Base-by-base conservation (phyloP, 2,329 filamentous ascomycete genomes). In the Aureobasidium sp. region DNA sequence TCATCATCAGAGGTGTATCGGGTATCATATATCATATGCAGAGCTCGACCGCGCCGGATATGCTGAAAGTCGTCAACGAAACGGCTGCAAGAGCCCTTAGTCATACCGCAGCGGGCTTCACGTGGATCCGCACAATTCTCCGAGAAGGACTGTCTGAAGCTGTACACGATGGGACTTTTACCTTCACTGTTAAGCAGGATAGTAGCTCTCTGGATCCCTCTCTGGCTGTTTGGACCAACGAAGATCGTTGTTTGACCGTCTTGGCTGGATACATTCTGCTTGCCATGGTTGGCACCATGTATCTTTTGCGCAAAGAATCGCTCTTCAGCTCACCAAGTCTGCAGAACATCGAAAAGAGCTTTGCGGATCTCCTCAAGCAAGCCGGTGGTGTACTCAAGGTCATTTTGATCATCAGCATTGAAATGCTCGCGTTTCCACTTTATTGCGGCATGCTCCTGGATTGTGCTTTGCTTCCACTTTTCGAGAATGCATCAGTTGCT, bases 311-410 rank as follows among this genome's bases (percentile, higher is more conserved):
- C 63, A 87, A 88, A 29, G 83, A 83, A 6, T 84, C 89, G 0
- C 83, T 96, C 65, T 84, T 96, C 65, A 77, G 77, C 29, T 78
- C 79, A 3, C 78, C 79, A 52, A 75, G 80, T 56, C 79, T 80
- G 5, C 82, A 83, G 63, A 80, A 79, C 64, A 75, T 84, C 4
- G 92, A 97, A 73, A 88, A 87, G 27, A 83, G 87, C 8, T 75
- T 97, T 45, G 87, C 93, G 27, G 93, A 97, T 65, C 82, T 87
- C 1, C 80, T 99, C 25, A 87, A 91, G 65, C 95, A 99, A 79
- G 94, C 94, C 52, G 95, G 94, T 45, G 94, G 95, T 15, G 93
- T 99, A 11, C 86, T 97, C 80, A 99, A 99, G 74, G 94, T 99
- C 25, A 96, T 99, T 56, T 78, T 97, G 64, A 97, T 99, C 70